phyloP scores from a whole-genome alignment of 1,284 basidiomycete genomes.

The Microbotryum lychnidis-dioicae region DNA sequence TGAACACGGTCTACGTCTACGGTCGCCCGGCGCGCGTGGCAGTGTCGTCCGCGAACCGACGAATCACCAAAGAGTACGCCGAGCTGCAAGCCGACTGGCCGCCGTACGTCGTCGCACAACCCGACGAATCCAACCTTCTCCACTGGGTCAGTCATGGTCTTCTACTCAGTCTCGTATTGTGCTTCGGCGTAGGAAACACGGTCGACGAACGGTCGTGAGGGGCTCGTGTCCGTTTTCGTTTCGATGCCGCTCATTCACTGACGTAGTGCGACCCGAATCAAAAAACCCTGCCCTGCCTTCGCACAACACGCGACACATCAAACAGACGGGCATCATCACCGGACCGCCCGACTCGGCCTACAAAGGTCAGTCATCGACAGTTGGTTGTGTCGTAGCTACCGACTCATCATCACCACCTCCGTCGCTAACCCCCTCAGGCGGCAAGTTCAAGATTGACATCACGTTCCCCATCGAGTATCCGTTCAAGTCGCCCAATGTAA shows the following conservation, averaged over 20 bases:
- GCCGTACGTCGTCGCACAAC: constrained; percentile 14
- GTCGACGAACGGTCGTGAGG: neutral
- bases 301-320: neutral
- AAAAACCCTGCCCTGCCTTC: neutral
- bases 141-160: constrained; percentile 26
- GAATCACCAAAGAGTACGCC: constrained; percentile 27
- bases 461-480: constrained; percentile 63
- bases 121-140: constrained; percentile 28
- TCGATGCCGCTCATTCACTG: too few relatives aligned
- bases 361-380: constrained; percentile 9
- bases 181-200: too few relatives aligned
- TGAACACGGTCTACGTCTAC: too few relatives aligned
- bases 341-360: constrained; percentile 27
- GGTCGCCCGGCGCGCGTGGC: neutral
- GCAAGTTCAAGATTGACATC: constrained; percentile 67
- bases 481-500: constrained; percentile 67
- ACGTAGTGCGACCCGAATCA: too few relatives aligned
- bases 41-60: constrained; percentile 10
- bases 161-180: neutral
- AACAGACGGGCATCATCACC: constrained; percentile 23
- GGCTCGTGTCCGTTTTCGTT: neutral
- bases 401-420: too few relatives aligned
- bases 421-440: constrained; percentile 44
- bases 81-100: constrained; percentile 23
- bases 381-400: neutral